Evolutionary conservation across 1,139 yeast genomes (phyloP).

Genomic region (Hyphopichia buzzinii): DNA sequence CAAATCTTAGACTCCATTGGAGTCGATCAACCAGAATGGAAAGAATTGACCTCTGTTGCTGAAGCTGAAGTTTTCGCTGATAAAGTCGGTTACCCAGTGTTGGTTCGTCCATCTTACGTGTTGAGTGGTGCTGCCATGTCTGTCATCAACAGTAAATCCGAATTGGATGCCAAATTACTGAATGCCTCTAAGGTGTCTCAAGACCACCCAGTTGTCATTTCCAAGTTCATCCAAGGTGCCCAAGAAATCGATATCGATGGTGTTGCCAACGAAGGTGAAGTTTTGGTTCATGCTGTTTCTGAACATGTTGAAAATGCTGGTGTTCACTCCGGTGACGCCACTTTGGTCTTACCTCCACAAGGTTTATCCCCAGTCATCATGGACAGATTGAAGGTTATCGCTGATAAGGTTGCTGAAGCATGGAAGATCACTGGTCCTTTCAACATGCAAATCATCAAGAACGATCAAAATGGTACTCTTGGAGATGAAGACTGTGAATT

Average conservation of each 20-base stretch:
- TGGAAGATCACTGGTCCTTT: constrained; percentile 97
- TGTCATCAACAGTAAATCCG: constrained; percentile 74
- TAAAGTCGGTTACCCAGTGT: constrained; percentile 88
- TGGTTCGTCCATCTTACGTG: constrained; percentile 97
- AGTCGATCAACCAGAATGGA: constrained; percentile 84
- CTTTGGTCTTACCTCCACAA: constrained; percentile 95
- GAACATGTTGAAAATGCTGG: constrained; percentile 99
- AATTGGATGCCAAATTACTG: constrained; percentile 74
- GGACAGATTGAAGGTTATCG: constrained; percentile 66
- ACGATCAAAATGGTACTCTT: constrained; percentile 55
- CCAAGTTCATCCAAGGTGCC: constrained; percentile 96
- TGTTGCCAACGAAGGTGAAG: constrained; percentile 91
- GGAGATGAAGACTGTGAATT: constrained; percentile 54
- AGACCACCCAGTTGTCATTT: constrained; percentile 89
- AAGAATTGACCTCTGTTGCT: constrained; percentile 80
- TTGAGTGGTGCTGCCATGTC: constrained; percentile 99
- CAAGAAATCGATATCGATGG: constrained; percentile 99
- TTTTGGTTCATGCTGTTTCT: constrained; percentile 96
- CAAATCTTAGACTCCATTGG: constrained; percentile 81
- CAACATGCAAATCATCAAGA: constrained; percentile 93
- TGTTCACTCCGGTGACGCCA: constrained; percentile 99
- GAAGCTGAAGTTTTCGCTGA: constrained; percentile 88
- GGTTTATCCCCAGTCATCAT: constrained; percentile 69
- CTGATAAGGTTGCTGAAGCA: constrained; percentile 69
- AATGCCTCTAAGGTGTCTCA: constrained; percentile 91